Conservation (phyloP, 768 basidiomycete genomes). For the Pulveroboletus sp. region DNA sequence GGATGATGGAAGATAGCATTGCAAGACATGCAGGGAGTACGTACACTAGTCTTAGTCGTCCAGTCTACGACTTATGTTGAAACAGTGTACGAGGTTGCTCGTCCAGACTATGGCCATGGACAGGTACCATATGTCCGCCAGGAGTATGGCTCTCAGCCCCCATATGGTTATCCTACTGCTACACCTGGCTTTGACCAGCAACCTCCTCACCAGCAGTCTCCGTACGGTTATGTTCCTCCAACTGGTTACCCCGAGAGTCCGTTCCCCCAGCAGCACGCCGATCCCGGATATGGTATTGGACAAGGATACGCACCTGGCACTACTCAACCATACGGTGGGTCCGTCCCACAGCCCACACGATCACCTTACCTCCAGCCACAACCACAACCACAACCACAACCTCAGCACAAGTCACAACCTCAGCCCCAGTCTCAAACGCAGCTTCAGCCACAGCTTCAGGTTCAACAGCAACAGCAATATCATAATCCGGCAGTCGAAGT, state of each 20-base stretch:
- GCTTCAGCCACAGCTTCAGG: conserved; percentile 26
- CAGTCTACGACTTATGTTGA: conserved; percentile 5
- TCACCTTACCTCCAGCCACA: conserved; percentile 31
- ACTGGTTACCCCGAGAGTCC: conserved; percentile 24
- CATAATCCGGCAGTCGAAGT: conserved; percentile 6
- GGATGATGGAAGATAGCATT: conserved; percentile 89
- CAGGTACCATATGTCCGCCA: conserved; percentile 26
- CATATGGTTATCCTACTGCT: conserved; percentile 43
- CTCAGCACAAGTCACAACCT: conserved; percentile 24
- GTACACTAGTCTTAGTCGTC: conserved; percentile 11
- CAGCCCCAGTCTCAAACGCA: conserved; percentile 27
- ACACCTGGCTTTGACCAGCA: conserved; percentile 40
- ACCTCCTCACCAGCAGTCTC: conserved; percentile 30
- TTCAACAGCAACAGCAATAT: conserved; percentile 27
- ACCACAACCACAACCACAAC: conserved; percentile 17
- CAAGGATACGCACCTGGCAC: conserved; percentile 18
- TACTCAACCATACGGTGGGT: conserved; percentile 20
- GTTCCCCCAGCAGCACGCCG: conserved; percentile 25
- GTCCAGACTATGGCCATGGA: conserved; percentile 25
- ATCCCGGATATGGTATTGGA: conserved; percentile 19
- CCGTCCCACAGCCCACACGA: conserved; percentile 25
- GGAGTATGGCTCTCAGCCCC: conserved; percentile 34
- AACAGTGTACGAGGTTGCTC: conserved; percentile 48
- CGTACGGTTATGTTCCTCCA: conserved; percentile 22
- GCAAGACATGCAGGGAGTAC: conserved; percentile 65